These are phyloP conservation scores for Jatropha podagrica DNA, from an alignment of 441 rosid species.

Conservation along the genomic window DNA sequence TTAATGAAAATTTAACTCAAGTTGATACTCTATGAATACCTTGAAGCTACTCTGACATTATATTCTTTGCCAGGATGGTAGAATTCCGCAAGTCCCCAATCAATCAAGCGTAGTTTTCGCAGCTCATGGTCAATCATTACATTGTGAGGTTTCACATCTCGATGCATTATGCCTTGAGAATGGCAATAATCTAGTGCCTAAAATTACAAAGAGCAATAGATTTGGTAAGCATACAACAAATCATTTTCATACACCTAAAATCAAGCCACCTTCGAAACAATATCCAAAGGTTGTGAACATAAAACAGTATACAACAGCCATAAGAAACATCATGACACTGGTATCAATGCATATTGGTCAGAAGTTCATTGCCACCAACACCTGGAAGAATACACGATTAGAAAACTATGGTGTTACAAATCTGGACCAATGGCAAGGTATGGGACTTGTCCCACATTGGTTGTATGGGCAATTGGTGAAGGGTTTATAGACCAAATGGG, in stretches of 20 bases:
- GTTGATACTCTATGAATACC: conserved; percentile 39
- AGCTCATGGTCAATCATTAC: conserved; percentile 96
- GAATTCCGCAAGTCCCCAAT: conserved; percentile 99
- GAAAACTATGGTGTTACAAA: not conserved
- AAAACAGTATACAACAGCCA: not conserved
- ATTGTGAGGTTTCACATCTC: conserved; percentile 97
- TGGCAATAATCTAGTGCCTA: conserved; percentile 95
- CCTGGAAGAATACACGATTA: not conserved
- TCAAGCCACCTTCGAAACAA: not conserved
- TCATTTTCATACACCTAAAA: not conserved
- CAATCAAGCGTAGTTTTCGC: conserved; percentile 90
- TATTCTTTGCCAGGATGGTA: conserved; percentile 94
- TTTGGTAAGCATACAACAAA: not conserved
- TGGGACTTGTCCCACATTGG: no score
- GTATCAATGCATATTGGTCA: not conserved
- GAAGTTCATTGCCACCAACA: not conserved
- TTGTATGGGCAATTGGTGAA: no score
- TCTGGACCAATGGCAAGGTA: no score
- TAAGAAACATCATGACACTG: not conserved
- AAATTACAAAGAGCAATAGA: not conserved
- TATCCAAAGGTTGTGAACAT: not conserved
- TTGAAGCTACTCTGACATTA: conserved; percentile 93
- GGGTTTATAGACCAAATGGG: no score
- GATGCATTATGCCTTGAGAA: conserved; percentile 96
- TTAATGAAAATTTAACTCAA: not conserved